Evolutionary conservation across 225 moss, liverwort and hornwort species (phyloP).

Genomic region (Pseudoscleropodium purum): DNA sequence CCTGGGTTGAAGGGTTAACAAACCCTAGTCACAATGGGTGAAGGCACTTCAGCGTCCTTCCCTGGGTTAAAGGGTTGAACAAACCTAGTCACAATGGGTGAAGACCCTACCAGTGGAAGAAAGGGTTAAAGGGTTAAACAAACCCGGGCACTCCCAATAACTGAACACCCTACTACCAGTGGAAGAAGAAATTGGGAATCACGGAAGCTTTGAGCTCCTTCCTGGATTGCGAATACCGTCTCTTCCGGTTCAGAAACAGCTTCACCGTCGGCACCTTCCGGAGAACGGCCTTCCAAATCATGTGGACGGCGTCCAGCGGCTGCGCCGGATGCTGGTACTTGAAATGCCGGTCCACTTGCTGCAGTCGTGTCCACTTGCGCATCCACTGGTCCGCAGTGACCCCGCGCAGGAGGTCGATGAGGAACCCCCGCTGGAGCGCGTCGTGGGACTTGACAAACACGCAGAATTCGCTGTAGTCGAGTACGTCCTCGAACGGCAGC

Average conservation of each 20-base stretch:
- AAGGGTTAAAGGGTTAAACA: not conserved
- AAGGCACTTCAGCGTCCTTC: not conserved
- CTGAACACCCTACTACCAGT: not conserved
- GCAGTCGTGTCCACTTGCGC: constrained; percentile 23
- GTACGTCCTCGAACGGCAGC: constrained; percentile 31
- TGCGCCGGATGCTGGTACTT: constrained; percentile 25
- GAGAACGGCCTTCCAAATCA: constrained; percentile 31
- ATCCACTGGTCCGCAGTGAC: constrained; percentile 13
- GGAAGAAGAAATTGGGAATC: not conserved
- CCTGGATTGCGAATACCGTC: not conserved
- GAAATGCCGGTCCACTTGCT: constrained; percentile 25
- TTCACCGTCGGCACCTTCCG: constrained; percentile 9
- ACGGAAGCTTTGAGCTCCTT: not conserved
- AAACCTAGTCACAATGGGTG: not conserved
- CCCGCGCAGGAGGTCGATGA: constrained; percentile 19
- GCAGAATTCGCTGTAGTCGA: constrained; percentile 33
- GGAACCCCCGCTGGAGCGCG: constrained; percentile 5
- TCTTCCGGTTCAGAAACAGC: constrained; percentile 9
- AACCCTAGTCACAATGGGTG: not conserved
- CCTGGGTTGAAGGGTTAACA: not conserved
- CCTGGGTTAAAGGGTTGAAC: not conserved
- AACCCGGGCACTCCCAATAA: not conserved
- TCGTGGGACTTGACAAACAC: constrained; percentile 20
- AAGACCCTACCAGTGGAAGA: not conserved
- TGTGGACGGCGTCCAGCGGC: constrained; percentile 33